These are phyloP conservation scores for Lathyrus sativus DNA, from an alignment of 306 rosid species.

Conservation along the genomic window DNA sequence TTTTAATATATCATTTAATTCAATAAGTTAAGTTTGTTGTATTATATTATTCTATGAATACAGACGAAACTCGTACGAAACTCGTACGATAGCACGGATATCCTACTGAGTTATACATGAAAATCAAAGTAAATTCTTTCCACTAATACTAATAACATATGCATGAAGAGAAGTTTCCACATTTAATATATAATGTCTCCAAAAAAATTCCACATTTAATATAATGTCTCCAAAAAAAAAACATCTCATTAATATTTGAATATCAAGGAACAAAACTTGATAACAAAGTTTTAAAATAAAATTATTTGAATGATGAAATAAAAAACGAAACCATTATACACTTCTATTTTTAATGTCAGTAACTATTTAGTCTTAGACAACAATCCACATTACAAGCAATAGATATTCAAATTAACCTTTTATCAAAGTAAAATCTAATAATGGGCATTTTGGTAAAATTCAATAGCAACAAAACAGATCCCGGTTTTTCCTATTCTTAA, in stretches of 20 bases:
- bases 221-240: too few relatives aligned
- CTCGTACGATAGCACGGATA: too few relatives aligned
- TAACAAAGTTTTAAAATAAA: neutral
- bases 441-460: constrained; percentile 19
- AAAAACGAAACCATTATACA: neutral
- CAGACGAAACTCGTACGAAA: too few relatives aligned
- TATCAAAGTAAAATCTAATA: neutral
- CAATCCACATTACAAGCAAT: constrained; percentile 3
- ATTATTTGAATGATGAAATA: neutral
- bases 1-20: too few relatives aligned
- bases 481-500: constrained; percentile 36
- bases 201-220: too few relatives aligned
- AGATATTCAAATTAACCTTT: neutral
- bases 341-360: neutral
- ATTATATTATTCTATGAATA: too few relatives aligned
- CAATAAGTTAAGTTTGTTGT: too few relatives aligned
- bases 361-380: neutral
- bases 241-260: neutral
- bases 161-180: too few relatives aligned
- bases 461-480: neutral
- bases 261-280: neutral
- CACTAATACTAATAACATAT: too few relatives aligned
- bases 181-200: too few relatives aligned
- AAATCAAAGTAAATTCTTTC: too few relatives aligned
- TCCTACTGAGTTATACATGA: too few relatives aligned